Evolutionary conservation across 768 basidiomycete genomes (phyloP).

Genomic region (Fibroporia radiculosa): DNA sequence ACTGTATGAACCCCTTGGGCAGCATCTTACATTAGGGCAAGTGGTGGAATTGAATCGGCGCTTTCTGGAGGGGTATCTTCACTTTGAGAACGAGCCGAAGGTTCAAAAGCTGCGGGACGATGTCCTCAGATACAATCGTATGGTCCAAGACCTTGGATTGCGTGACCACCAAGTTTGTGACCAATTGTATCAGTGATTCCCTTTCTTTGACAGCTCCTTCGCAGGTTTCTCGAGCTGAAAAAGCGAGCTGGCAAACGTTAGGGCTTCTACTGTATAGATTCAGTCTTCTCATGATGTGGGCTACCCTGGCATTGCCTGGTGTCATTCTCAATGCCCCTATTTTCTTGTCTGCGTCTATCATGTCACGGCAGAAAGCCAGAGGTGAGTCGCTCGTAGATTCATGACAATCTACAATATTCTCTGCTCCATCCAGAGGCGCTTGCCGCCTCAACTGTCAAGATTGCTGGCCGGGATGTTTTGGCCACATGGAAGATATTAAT

Average conservation of each 20-base stretch:
- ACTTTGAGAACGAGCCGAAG: constrained; percentile 88
- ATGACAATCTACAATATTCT: constrained; percentile 2
- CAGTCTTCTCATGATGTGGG: constrained; percentile 72
- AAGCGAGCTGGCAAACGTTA: constrained; percentile 79
- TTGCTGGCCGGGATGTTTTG: constrained; percentile 93
- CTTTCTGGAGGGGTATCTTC: constrained; percentile 85
- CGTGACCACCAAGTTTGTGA: constrained; percentile 81
- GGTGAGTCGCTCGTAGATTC: constrained; percentile 34
- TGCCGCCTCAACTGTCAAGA: constrained; percentile 89
- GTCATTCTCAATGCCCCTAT: constrained; percentile 88
- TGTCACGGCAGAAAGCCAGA: constrained; percentile 82
- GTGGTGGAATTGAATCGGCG: constrained; percentile 92
- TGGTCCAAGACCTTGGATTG: constrained; percentile 81
- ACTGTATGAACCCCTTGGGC: constrained; percentile 89
- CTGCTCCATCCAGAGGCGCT: constrained; percentile 63
- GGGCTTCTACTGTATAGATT: constrained; percentile 82
- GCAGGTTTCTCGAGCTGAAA: constrained; percentile 81
- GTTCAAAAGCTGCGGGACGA: constrained; percentile 72
- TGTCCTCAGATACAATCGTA: constrained; percentile 85
- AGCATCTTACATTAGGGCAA: constrained; percentile 88
- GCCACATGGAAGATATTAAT: constrained; percentile 98
- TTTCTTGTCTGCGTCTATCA: constrained; percentile 81
- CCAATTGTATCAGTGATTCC: too few species aligned
- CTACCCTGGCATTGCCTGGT: constrained; percentile 80
- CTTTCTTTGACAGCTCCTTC: too few species aligned